These are phyloP conservation scores for Tillandsia fasciculata DNA, from an alignment of 176 grass and related monocot species.

Conservation along the genomic window DNA sequence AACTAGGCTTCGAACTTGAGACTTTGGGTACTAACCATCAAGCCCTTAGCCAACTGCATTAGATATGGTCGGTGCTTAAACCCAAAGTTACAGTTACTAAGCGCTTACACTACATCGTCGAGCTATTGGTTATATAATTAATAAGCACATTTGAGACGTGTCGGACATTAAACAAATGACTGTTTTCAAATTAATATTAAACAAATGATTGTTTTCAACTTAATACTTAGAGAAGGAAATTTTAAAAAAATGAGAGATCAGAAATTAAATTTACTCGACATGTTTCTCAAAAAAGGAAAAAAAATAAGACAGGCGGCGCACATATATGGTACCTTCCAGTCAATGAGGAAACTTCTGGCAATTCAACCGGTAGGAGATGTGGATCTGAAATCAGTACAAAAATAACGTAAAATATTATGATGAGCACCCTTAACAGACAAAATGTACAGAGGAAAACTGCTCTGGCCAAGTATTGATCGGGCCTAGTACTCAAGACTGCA, in stretches of 20 bases:
- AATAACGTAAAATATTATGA: neutral
- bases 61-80: no score
- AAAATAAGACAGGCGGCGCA: neutral
- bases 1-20: no score
- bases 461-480: neutral
- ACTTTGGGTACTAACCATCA: no score
- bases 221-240: no score
- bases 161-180: no score
- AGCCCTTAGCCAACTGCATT: no score
- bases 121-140: no score
- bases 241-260: conserved; percentile 3
- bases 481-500: neutral
- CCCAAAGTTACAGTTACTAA: no score
- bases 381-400: conserved; percentile 43
- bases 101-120: no score
- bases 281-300: neutral
- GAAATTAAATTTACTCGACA: conserved; percentile 4
- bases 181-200: no score
- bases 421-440: neutral
- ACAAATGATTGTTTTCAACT: no score
- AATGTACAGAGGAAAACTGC: neutral
- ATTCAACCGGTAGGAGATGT: conserved; percentile 74
- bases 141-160: no score
- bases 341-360: conserved; percentile 76
- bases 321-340: conserved; percentile 58